Percentiles rank a stretch among this genome's conserved stretches.
Evolutionary conservation across 1,284 basidiomycete genomes (phyloP).

Genomic region (Rhodotorula sp.): DNA sequence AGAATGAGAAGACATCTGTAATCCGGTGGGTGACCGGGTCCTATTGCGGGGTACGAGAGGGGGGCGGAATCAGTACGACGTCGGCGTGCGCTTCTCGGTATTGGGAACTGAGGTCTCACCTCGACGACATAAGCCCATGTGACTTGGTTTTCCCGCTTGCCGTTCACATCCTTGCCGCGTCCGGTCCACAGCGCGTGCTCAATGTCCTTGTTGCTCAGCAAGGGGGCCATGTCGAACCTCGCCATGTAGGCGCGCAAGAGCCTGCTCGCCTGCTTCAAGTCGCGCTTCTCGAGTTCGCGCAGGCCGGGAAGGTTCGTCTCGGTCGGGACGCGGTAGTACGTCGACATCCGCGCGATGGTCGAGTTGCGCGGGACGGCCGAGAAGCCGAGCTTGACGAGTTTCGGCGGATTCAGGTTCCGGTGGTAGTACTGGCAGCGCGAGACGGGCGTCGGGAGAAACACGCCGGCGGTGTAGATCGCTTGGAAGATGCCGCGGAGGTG

Average conservation of each 20-base stretch:
- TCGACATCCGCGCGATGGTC: slow-evolving; percentile 82
- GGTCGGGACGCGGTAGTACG: slow-evolving; percentile 64
- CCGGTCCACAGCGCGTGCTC: slow-evolving; percentile 87
- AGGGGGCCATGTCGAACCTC: slow-evolving; percentile 78
- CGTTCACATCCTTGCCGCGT: slow-evolving; percentile 58
- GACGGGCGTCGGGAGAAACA: slow-evolving; percentile 85
- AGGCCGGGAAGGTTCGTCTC: slow-evolving; percentile 62
- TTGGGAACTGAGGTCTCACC: slow-evolving; percentile 54
- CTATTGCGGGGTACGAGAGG: slow-evolving; percentile 45
- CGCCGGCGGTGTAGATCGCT: slow-evolving; percentile 93
- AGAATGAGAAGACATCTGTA: slow-evolving; percentile 96
- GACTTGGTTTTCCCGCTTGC: slow-evolving; percentile 67
- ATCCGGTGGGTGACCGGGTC: slow-evolving; percentile 76
- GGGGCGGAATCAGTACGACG: background rate
- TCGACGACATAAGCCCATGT: slow-evolving; percentile 97
- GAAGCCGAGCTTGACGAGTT: slow-evolving; percentile 89
- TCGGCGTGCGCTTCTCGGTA: too few relatives aligned
- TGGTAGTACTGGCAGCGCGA: slow-evolving; percentile 81
- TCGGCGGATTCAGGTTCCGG: slow-evolving; percentile 84
- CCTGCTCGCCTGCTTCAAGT: slow-evolving; percentile 69
- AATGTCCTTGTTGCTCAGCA: slow-evolving; percentile 76
- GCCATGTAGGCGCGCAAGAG: slow-evolving; percentile 79
- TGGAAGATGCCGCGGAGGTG: slow-evolving; percentile 90
- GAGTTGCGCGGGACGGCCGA: slow-evolving; percentile 77
- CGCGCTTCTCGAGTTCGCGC: slow-evolving; percentile 81